phyloP scores from a whole-genome alignment of 1,284 basidiomycete species.

The Rhodotorula mucilaginosa region DNA sequence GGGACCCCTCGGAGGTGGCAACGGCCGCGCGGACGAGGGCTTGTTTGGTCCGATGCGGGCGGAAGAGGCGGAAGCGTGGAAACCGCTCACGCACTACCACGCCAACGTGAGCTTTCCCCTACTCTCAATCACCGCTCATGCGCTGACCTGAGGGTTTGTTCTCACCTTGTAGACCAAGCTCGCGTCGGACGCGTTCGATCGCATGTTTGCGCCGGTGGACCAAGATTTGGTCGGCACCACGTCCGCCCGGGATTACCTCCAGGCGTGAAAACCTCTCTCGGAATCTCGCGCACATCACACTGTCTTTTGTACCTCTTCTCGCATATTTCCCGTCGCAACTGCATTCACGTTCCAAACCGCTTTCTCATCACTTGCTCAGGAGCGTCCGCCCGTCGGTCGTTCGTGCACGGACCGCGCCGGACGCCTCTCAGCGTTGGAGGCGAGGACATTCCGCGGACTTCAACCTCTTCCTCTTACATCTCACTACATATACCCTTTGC shows the following conservation, averaged over 20 bases:
- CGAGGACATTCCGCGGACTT: too few species aligned
- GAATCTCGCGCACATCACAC: not conserved
- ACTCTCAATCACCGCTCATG: not conserved
- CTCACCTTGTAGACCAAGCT: constrained; percentile 23
- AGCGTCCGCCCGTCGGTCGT: not conserved
- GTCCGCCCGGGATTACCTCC: constrained; percentile 37
- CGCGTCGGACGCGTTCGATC: constrained; percentile 24
- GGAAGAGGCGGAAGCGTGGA: constrained; percentile 44
- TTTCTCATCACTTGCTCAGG: too few species aligned
- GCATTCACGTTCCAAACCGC: not conserved
- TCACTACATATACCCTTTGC: too few species aligned
- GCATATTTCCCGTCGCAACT: not conserved
- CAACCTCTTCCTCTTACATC: too few species aligned
- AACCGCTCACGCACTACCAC: constrained; percentile 41
- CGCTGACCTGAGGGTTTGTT: too few species aligned
- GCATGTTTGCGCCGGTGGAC: constrained; percentile 20
- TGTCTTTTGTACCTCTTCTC: not conserved
- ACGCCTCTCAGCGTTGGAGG: too few species aligned
- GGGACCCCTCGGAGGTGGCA: constrained; percentile 25
- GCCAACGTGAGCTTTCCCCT: constrained; percentile 35
- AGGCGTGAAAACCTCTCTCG: not conserved
- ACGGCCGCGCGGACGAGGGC: constrained; percentile 43
- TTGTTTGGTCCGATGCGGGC: constrained; percentile 45
- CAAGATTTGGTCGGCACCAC: constrained; percentile 27
- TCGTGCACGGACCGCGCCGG: not conserved